Percentiles rank a stretch among this genome's conserved stretches.
Conservation (phyloP, 2,329 filamentous ascomycete genomes). For the Dactylellina drechsleri region DNA sequence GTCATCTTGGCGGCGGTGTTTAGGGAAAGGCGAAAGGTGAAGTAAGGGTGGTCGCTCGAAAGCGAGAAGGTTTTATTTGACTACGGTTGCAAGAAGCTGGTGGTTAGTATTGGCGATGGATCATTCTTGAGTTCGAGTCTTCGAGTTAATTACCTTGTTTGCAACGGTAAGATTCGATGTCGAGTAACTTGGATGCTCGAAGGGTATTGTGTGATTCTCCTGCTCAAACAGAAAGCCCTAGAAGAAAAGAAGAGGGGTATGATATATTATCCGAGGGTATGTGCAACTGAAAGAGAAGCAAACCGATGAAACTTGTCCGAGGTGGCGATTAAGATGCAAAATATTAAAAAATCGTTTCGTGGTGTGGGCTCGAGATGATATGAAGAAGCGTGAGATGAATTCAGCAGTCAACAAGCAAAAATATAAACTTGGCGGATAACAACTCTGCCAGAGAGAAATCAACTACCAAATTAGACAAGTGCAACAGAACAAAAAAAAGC, state of each 20-base stretch:
- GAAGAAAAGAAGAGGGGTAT: constrained; percentile 24
- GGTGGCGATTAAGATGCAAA: constrained; percentile 17
- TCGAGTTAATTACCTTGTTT: constrained; percentile 51
- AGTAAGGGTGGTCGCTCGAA: constrained; percentile 18
- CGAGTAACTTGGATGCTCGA: constrained; percentile 18
- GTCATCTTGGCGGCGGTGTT: constrained; percentile 34
- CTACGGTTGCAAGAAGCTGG: neutral
- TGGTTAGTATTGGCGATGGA: constrained; percentile 26
- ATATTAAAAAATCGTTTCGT: constrained; percentile 34
- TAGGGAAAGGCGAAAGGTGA: constrained; percentile 12
- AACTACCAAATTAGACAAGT: constrained; percentile 34
- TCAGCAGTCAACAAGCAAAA: constrained; percentile 30
- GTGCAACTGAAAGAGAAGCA: constrained; percentile 12
- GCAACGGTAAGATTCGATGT: constrained; percentile 31
- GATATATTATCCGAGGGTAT: constrained; percentile 16
- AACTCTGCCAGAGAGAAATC: constrained; percentile 55
- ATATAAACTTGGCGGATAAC: constrained; percentile 26
- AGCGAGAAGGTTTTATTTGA: constrained; percentile 20
- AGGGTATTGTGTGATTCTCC: constrained; percentile 13
- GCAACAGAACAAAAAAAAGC: constrained; percentile 6
- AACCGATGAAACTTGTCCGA: constrained; percentile 29
- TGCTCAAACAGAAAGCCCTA: constrained; percentile 31
- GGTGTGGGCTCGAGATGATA: constrained; percentile 2
- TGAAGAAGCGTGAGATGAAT: constrained; percentile 1
- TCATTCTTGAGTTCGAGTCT: constrained; percentile 33